A percentile compares a stretch with the other conserved stretches of the same genome.
phyloP scores from a whole-genome alignment of 2,329 filamentous ascomycete species.

The Lachnellula cervina region DNA sequence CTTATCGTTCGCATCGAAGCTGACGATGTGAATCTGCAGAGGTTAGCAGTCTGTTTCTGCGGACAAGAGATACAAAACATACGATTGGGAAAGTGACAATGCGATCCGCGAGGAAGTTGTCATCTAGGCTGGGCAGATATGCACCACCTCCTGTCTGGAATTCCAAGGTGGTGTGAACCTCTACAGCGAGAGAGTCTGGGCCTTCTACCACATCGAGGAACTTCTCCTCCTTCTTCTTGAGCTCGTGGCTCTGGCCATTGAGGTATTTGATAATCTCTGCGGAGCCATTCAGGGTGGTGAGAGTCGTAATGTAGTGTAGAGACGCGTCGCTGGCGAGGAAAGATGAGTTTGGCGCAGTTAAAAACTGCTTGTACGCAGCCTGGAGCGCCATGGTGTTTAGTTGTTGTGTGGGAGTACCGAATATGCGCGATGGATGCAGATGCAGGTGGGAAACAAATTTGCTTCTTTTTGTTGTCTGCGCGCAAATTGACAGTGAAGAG shows the following conservation, averaged over 20 bases:
- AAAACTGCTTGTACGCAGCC: constrained; percentile 65
- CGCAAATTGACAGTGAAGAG: not conserved
- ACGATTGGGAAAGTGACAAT: constrained; percentile 77
- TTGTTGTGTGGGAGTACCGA: not conserved
- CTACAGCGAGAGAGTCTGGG: constrained; percentile 62
- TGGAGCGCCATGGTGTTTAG: constrained; percentile 42
- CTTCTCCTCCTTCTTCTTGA: constrained; percentile 80
- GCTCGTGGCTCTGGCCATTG: constrained; percentile 60
- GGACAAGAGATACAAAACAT: constrained; percentile 36
- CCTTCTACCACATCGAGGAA: constrained; percentile 71
- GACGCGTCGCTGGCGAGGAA: constrained; percentile 61
- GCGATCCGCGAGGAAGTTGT: constrained; percentile 87
- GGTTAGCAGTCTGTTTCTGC: constrained; percentile 10
- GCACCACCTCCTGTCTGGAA: constrained; percentile 77
- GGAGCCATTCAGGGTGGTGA: constrained; percentile 65
- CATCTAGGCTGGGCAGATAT: constrained; percentile 84
- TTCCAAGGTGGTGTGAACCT: constrained; percentile 77
- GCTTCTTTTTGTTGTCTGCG: not conserved
- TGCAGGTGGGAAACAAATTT: constrained; percentile 1
- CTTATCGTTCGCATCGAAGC: constrained; percentile 70
- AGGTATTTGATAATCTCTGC: constrained; percentile 81
- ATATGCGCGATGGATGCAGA: not conserved
- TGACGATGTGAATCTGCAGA: constrained; percentile 76
- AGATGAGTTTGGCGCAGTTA: constrained; percentile 60
- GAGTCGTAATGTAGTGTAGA: constrained; percentile 85